Conservation (phyloP, 768 basidiomycete genomes). For the Lactarius trivialis region DNA sequence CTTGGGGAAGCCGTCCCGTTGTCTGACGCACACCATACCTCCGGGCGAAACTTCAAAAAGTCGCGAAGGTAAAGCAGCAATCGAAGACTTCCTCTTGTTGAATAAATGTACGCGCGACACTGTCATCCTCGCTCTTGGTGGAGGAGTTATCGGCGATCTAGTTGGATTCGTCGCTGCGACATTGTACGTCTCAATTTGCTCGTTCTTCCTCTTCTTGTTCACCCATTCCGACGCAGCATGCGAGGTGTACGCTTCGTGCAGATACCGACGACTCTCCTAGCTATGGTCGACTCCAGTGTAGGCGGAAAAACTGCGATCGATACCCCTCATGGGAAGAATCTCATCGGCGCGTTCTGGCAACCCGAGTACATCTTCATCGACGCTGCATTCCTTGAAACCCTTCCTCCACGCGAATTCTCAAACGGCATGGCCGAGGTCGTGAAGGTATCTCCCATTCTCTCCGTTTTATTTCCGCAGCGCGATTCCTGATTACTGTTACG, state of each 20-base stretch:
- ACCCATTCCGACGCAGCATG: conserved; percentile 55
- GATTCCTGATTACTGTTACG: background rate
- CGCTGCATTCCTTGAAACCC: conserved; percentile 88
- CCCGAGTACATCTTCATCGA: conserved; percentile 97
- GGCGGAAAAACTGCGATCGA: conserved; percentile 99
- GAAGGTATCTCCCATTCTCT: conserved; percentile 53
- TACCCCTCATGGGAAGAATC: conserved; percentile 95
- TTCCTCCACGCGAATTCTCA: conserved; percentile 89
- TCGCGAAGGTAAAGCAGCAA: conserved; percentile 82
- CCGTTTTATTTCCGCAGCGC: background rate
- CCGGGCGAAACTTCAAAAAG: conserved; percentile 95
- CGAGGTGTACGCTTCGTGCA: conserved; percentile 93
- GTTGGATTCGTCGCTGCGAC: conserved; percentile 96
- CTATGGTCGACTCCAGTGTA: conserved; percentile 98
- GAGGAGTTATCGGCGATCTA: conserved; percentile 95
- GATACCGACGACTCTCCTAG: conserved; percentile 92
- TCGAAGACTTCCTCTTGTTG: conserved; percentile 88
- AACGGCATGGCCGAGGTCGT: conserved; percentile 99
- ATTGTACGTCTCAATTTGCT: conserved; percentile 53
- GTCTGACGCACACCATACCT: conserved; percentile 70
- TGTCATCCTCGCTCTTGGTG: conserved; percentile 88
- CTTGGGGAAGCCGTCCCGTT: conserved; percentile 40
- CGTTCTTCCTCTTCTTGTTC: background rate
- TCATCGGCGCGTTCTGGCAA: conserved; percentile 98
- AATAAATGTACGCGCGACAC: conserved; percentile 90